Evolutionary conservation across 371 early-diverging fungal genomes (phyloP).

Genomic region (Phascolomyces articulosus): DNA sequence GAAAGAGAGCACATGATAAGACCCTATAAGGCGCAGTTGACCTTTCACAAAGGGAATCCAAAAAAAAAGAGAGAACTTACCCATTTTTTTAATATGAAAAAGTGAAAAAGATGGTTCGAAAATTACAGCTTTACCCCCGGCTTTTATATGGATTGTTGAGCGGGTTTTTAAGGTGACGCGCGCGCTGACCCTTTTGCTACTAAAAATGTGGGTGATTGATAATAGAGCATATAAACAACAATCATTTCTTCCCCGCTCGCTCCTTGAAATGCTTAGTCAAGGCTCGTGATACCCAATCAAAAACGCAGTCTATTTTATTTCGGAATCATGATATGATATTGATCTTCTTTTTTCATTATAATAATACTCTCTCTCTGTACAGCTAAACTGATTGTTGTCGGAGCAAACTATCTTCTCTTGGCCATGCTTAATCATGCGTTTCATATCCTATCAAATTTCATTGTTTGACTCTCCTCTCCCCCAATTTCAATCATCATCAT

Average conservation of each 20-base stretch:
- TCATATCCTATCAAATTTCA: slow-evolving; percentile 5
- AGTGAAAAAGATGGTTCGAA: slow-evolving; percentile 6
- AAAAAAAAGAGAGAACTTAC: slow-evolving; percentile 14
- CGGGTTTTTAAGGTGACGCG: slow-evolving; percentile 8
- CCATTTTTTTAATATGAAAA: slow-evolving; percentile 25
- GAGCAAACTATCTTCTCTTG: neutral
- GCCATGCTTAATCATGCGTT: slow-evolving; percentile 3
- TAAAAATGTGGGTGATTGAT: too few relatives aligned
- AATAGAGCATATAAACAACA: too few relatives aligned
- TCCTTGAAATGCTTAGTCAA: slow-evolving; percentile 16
- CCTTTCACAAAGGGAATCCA: neutral
- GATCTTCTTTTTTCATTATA: too few relatives aligned
- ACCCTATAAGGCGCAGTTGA: neutral
- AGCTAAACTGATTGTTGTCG: too few relatives aligned
- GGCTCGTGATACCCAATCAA: slow-evolving; percentile 2
- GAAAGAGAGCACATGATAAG: neutral
- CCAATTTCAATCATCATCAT: too few relatives aligned
- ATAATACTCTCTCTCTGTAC: too few relatives aligned
- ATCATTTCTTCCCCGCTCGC: neutral
- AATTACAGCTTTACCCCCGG: slow-evolving; percentile 1
- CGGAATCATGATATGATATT: too few relatives aligned
- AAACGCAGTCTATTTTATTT: slow-evolving; percentile 6
- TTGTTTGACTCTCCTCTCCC: neutral
- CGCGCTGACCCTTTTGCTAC: too few relatives aligned
- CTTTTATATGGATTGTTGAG: slow-evolving; percentile 18